These are phyloP conservation scores for Boletus reticulatus DNA, from an alignment of 768 basidiomycete genomes.

Conservation along the genomic window DNA sequence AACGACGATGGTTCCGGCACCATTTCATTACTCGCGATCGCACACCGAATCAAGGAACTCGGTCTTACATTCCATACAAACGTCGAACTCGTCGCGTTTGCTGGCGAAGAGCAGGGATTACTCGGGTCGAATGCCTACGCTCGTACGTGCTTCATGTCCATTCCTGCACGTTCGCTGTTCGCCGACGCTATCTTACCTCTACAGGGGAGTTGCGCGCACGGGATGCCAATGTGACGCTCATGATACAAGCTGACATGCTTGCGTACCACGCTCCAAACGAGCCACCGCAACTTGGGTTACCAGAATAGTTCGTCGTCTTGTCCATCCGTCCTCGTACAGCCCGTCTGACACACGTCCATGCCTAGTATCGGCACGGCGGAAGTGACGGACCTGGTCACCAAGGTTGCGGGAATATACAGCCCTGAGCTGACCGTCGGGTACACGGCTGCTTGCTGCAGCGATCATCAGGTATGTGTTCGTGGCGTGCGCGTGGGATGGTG, in stretches of 20 bases:
- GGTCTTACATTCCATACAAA: constrained; percentile 70
- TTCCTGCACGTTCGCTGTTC: background rate
- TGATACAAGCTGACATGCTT: constrained; percentile 93
- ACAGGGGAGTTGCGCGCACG: constrained; percentile 56
- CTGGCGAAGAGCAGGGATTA: constrained; percentile 91
- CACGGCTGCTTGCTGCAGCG: constrained; percentile 84
- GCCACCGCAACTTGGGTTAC: constrained; percentile 80
- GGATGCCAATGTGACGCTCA: constrained; percentile 69
- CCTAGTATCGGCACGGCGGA: constrained; percentile 75
- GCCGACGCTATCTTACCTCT: background rate
- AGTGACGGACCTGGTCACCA: constrained; percentile 71
- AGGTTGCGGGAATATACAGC: constrained; percentile 75
- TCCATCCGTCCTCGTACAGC: background rate
- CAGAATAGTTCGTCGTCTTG: constrained; percentile 50
- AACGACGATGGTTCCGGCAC: constrained; percentile 68
- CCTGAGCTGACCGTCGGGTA: constrained; percentile 73
- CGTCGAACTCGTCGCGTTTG: constrained; percentile 80
- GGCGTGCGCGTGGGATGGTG: background rate
- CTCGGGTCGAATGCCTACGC: constrained; percentile 79
- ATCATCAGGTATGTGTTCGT: constrained; percentile 63
- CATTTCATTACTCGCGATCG: constrained; percentile 75
- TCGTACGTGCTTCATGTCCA: constrained; percentile 44
- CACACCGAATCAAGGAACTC: constrained; percentile 65
- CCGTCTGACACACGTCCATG: background rate
- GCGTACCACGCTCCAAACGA: constrained; percentile 79